Conservation (phyloP, 371 early-diverging fungal species). For the Smittium culicis region DNA sequence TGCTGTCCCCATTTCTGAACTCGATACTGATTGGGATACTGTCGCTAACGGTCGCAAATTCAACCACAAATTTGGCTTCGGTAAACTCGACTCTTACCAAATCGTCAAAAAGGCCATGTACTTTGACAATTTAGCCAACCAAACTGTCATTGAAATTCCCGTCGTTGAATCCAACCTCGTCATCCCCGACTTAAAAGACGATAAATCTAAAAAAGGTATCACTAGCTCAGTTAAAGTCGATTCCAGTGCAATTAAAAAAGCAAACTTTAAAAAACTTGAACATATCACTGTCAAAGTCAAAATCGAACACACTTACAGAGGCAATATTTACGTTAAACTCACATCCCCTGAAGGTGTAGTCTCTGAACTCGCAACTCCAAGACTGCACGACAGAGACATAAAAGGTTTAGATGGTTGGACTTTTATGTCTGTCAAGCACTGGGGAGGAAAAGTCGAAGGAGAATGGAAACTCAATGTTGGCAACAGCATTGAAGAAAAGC, state of each 20-base stretch:
- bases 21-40: constrained; percentile 45
- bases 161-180: constrained; percentile 32
- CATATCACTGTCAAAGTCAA: constrained; percentile 76
- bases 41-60: constrained; percentile 51
- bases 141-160: constrained; percentile 38
- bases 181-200: constrained; percentile 36
- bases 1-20: constrained; percentile 53
- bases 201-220: constrained; percentile 12
- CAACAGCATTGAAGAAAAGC: constrained; percentile 18
- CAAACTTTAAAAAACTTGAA: constrained; percentile 48
- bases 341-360: constrained; percentile 51
- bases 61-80: constrained; percentile 84
- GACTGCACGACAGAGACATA: constrained; percentile 46
- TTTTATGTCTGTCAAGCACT: constrained; percentile 91
- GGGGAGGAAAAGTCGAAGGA: constrained; percentile 80
- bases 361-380: constrained; percentile 48
- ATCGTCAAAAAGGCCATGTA: constrained; percentile 67
- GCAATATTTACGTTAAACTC: constrained; percentile 63
- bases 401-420: constrained; percentile 84
- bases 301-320: constrained; percentile 62
- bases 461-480: constrained; percentile 63
- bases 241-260: constrained; percentile 30
- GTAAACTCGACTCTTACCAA: constrained; percentile 69
- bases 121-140: constrained; percentile 45
- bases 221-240: constrained; percentile 32